Base-by-base conservation (phyloP, 768 basidiomycete genomes). In the Serpula lacrymans region DNA sequence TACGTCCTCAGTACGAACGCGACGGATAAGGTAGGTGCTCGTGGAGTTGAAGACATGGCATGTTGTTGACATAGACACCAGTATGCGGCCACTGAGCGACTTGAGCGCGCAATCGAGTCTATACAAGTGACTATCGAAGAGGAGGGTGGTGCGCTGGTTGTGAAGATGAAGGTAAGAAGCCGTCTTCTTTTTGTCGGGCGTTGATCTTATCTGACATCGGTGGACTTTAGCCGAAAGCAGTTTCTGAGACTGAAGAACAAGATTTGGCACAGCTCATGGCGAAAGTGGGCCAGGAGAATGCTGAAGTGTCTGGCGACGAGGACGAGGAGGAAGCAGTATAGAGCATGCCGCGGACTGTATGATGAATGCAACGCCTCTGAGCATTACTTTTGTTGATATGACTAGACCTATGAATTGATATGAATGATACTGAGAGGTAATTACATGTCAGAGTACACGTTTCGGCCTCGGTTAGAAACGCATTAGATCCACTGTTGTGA, bases 211-310 rank as follows among this genome's bases (percentile, higher is more conserved):
- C n/a, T n/a, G n/a, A n/a, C 27, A 17, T 45, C 25, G 13, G 29
- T 18, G n/a, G 8, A 22, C 13, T 20, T 17, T 51, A 96, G 92
- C 96, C 96, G 45, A 98, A 98, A 74, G 92, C 95, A 2, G 87
- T 99, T 26, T 93, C 90, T 18, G 96, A 97, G 63, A 89, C 88
- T 4, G 96, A 99, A 67, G 96, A 99, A 63, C 88, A 92, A 50
- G 96, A 97, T 60, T 78, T 99, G 48, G 94, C 92, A 1, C 88
- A 92, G 49, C 85, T 96, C 54, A 97, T 99, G 95, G 90, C 87
- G 27, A 88, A 91, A 63, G 93, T 86, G 14, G 86, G 86, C 43
- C 76, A 81, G 58, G 95, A 96, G 68, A 99, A 99, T 60, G 89
- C 84, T 4, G 94, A 99, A 58, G 90, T 97, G 1, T 92, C 90